A percentile compares a stretch with the other conserved stretches of the same genome.
Evolutionary conservation across 257 asterid species (phyloP).

Genomic region (Echites panduratus): DNA sequence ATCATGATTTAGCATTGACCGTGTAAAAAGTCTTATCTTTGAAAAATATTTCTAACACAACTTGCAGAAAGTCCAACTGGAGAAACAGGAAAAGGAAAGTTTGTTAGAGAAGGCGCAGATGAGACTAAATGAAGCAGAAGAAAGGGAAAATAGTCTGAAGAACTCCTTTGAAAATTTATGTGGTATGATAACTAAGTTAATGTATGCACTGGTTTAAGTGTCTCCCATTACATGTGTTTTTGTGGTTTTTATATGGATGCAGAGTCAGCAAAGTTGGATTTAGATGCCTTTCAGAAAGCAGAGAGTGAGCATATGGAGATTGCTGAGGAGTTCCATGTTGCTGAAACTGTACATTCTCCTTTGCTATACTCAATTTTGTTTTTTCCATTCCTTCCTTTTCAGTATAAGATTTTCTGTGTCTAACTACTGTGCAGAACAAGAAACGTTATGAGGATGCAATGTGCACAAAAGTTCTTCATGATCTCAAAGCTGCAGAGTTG

Average conservation of each 20-base stretch:
- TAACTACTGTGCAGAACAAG: constrained; percentile 45
- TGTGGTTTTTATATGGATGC: constrained; percentile 17
- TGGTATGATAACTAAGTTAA: constrained; percentile 46
- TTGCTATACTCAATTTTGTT: not conserved
- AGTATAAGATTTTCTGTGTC: constrained; percentile 3
- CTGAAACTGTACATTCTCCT: constrained; percentile 39
- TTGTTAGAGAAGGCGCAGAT: constrained; percentile 45
- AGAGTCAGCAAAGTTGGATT: constrained; percentile 69
- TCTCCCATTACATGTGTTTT: constrained; percentile 16
- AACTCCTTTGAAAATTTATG: constrained; percentile 44
- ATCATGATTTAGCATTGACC: constrained; percentile 5
- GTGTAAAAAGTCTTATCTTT: not conserved
- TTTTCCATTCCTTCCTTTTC: not conserved
- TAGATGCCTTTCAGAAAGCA: constrained; percentile 62
- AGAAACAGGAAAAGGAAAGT: constrained; percentile 41
- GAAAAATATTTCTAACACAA: constrained; percentile 16
- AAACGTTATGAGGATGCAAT: constrained; percentile 50
- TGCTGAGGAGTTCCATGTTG: constrained; percentile 44
- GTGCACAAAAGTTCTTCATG: constrained; percentile 48
- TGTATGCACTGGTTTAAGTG: constrained; percentile 9
- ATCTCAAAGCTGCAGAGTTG: constrained; percentile 44
- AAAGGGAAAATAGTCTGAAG: constrained; percentile 42
- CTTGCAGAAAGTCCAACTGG: constrained; percentile 55
- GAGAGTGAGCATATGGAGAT: constrained; percentile 51
- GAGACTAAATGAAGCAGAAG: constrained; percentile 48